A percentile compares a stretch with the other conserved stretches of the same genome.
These are phyloP conservation scores for Amorphotheca resinae DNA, from an alignment of 495 filamentous ascomycete species.

Conservation along the genomic window DNA sequence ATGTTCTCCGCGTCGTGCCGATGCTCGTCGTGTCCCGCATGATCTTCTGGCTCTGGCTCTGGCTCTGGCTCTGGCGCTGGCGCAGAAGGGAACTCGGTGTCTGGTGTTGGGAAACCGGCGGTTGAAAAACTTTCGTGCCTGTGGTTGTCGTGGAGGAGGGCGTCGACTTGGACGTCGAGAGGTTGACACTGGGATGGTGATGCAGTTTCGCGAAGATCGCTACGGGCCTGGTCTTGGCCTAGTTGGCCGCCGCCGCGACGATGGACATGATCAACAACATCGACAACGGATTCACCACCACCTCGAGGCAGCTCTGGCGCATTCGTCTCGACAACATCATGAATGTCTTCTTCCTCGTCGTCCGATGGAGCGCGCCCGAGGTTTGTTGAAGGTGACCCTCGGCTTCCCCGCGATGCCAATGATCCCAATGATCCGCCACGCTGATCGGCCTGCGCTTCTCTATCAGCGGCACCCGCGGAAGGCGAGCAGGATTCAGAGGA, in stretches of 20 bases:
- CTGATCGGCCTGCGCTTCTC: not conserved
- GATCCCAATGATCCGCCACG: not conserved
- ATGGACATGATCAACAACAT: not conserved
- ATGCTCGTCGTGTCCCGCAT: not conserved
- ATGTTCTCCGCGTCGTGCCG: not conserved
- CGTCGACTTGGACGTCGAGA: not conserved
- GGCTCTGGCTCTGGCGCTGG: not conserved
- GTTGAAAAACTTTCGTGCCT: conserved; percentile 18
- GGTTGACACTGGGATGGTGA: not conserved
- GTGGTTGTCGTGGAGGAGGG: conserved; percentile 5
- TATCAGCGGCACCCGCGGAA: conserved; percentile 3
- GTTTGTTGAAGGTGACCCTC: not conserved
- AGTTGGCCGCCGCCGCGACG: not conserved
- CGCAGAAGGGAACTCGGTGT: conserved; percentile 15
- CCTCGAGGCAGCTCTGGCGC: too few species aligned
- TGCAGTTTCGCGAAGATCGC: conserved; percentile 2
- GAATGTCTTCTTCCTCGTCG: not conserved
- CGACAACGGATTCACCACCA: not conserved
- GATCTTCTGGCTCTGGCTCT: too few species aligned
- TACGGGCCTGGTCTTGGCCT: not conserved
- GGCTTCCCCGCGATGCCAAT: not conserved
- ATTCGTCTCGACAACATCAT: not conserved
- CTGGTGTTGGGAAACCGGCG: conserved; percentile 18
- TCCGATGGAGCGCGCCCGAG: not conserved
- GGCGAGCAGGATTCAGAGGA: conserved; percentile 27